Evolutionary conservation across 1,284 basidiomycete species (phyloP), one percentile per base, ranked within the genome.

Genomic region (Wallemia ichthyophaga): DNA sequence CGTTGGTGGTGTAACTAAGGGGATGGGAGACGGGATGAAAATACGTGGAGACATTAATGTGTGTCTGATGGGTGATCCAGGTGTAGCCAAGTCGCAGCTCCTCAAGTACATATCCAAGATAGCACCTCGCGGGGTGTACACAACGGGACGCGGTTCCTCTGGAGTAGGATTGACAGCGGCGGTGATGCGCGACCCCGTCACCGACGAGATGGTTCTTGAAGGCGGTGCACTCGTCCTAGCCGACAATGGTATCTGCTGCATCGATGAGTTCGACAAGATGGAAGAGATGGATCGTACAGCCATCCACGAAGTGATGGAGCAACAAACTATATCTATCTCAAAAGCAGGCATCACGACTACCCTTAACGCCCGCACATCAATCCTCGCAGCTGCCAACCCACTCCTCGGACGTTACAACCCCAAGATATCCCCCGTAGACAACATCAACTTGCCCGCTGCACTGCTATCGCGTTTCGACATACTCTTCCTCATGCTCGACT

Each of bases 251-350:
- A 98, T 99, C 67, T 95, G 91, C 72, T 98, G 92, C 70, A 98
- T 99, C 64, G 94, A 99, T 67, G 94, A 99, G 69, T 99, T 99
- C 69, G 94, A 99, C 74, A 98, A 99, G 72, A 99, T 99, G 94
- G 94, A 98, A 64, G 94, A 98, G 70, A 71, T 85, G 1, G 94
- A 98, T 70, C 78, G 94, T 62, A 98, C 94, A 0, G 88, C 94
- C 15, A 98, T 99, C 63, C 94, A 99, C 73, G 94, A 99, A 76
- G 94, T 98, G 60, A 99, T 99, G 94, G 92, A 99, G 70, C 92
- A 99, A 68, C 92, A 99, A 71, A 99, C 94, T 1, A 98, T 99
- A 63, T 95, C 88, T 1, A 99, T 99, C 64, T 91, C 89, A 55
- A 99, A 99, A 72, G 94, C 94, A 1, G 94, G 94, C 23, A 99